Evolutionary conservation across 192 early-diverging fungal genomes (phyloP).

Genomic region (Coemansia sp.): DNA sequence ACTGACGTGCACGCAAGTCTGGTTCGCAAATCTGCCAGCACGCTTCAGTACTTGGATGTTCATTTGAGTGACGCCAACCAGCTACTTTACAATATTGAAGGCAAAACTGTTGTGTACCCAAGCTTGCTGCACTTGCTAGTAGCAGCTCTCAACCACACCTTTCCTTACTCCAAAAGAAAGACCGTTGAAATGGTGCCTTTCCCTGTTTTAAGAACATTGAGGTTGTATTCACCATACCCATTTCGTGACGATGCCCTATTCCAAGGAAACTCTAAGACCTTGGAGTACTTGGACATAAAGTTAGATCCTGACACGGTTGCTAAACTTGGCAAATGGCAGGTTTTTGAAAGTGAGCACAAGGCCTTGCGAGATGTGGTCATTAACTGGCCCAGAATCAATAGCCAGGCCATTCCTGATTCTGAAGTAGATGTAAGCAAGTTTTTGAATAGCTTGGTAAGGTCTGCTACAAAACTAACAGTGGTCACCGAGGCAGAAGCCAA

Average conservation of each 20-base stretch:
- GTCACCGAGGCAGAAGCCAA: too few relatives aligned
- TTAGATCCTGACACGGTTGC: not conserved
- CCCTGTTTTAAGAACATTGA: not conserved
- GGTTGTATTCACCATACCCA: not conserved
- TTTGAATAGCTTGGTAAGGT: not conserved
- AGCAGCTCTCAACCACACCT: too few relatives aligned
- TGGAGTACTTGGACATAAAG: not conserved
- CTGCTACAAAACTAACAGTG: not conserved
- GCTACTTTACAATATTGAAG: not conserved
- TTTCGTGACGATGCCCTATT: conserved; percentile 6
- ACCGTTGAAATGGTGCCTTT: not conserved
- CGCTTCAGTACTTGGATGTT: not conserved
- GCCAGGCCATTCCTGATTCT: not conserved
- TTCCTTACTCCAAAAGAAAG: not conserved
- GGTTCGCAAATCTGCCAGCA: not conserved
- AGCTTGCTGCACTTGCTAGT: not conserved
- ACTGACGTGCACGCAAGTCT: not conserved
- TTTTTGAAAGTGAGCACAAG: not conserved
- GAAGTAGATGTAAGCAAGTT: not conserved
- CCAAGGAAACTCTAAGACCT: not conserved
- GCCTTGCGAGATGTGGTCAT: not conserved
- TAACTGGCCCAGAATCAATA: not conserved
- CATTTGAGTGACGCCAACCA: not conserved
- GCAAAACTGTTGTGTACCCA: not conserved
- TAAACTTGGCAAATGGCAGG: not conserved